Conservation (phyloP, 1,139 yeast species). For the Saccharomycopsis crataegensis region DNA sequence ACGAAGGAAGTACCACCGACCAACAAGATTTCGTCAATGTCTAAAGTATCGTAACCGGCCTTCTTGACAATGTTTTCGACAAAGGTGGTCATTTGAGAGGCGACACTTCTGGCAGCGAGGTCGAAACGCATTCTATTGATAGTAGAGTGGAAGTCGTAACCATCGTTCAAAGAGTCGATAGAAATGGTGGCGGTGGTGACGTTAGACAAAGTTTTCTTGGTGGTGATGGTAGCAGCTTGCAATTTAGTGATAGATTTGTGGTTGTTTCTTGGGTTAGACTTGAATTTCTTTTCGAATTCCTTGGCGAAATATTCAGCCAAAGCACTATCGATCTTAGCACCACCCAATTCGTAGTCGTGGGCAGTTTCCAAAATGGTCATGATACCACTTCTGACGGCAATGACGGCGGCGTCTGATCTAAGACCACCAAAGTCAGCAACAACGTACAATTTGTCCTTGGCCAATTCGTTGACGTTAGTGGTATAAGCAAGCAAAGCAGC, state of each 20-base stretch:
- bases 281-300: slow-evolving; percentile 86
- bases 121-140: slow-evolving; percentile 94
- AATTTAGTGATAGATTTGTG: slow-evolving; percentile 87
- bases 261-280: slow-evolving; percentile 72
- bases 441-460: slow-evolving; percentile 72
- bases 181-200: slow-evolving; percentile 87
- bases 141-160: slow-evolving; percentile 86
- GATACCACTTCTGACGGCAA: slow-evolving; percentile 90
- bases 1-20: slow-evolving; percentile 93
- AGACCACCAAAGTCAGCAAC: slow-evolving; percentile 97
- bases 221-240: slow-evolving; percentile 72
- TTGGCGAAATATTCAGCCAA: slow-evolving; percentile 80
- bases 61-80: slow-evolving; percentile 68
- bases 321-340: slow-evolving; percentile 74
- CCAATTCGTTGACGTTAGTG: slow-evolving; percentile 32
- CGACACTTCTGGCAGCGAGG: slow-evolving; percentile 72
- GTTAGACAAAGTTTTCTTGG: slow-evolving; percentile 88
- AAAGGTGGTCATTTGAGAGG: slow-evolving; percentile 68
- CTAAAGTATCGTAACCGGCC: slow-evolving; percentile 80
- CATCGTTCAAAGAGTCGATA: slow-evolving; percentile 90
- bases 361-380: slow-evolving; percentile 82
- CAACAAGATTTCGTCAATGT: slow-evolving; percentile 83
- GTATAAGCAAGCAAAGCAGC: slow-evolving; percentile 84
- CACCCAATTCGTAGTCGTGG: slow-evolving; percentile 81
- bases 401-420: slow-evolving; percentile 92